These are phyloP conservation scores for Rhodotorula kratochvilovae DNA, from an alignment of 768 basidiomycete species.

Conservation along the genomic window DNA sequence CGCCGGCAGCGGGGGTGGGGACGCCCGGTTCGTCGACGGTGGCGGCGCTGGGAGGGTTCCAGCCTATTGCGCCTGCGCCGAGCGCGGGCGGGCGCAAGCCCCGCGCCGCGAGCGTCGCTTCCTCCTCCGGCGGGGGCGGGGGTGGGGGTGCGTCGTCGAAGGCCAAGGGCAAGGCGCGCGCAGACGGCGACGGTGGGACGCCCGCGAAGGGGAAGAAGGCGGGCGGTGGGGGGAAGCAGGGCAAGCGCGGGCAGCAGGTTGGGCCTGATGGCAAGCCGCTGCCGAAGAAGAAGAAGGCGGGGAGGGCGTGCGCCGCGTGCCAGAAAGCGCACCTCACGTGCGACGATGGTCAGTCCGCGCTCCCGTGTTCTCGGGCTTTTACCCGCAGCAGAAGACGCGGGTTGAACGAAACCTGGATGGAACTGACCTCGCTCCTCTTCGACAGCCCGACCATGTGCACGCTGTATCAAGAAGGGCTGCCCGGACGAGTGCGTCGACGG, in stretches of 20 bases:
- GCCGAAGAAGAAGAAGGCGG: constrained; percentile 76
- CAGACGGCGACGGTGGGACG: background rate
- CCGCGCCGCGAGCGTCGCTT: background rate
- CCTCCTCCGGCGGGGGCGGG: background rate
- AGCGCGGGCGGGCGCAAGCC: background rate
- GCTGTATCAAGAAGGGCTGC: constrained; percentile 90
- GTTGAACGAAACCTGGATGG: background rate
- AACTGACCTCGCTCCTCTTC: too few species aligned
- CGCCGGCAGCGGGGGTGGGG: background rate
- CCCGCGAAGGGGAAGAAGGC: background rate
- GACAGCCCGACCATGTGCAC: constrained; percentile 87
- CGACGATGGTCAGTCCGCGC: constrained; percentile 73
- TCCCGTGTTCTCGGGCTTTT: too few species aligned
- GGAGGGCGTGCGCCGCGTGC: constrained; percentile 87
- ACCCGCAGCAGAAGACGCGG: background rate
- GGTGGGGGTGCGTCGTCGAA: background rate
- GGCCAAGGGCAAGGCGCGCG: background rate
- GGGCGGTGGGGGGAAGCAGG: background rate
- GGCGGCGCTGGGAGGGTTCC: background rate
- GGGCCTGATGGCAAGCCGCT: constrained; percentile 25
- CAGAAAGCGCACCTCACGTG: constrained; percentile 98
- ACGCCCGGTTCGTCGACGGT: background rate
- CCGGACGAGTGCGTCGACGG: constrained; percentile 86
- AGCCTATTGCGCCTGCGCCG: constrained; percentile 4
- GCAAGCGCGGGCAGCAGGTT: background rate